These are phyloP conservation scores for Phytopythium oedochilum DNA, from an alignment of 352 stramenopile genomes.

Conservation along the genomic window DNA sequence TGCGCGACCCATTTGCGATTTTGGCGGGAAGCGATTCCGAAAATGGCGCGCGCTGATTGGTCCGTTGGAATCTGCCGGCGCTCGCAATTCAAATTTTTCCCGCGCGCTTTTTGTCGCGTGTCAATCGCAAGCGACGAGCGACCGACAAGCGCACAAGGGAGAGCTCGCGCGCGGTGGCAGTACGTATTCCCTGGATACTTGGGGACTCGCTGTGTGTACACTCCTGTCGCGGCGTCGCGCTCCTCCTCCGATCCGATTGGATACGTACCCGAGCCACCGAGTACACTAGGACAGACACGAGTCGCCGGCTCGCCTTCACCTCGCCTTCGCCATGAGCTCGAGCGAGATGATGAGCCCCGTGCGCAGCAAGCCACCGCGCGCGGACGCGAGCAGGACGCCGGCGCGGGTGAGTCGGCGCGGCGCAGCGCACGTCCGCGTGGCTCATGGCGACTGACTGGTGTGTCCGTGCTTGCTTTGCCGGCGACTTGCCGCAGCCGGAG, in stretches of 20 bases:
- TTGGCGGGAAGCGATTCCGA: constrained; percentile 30
- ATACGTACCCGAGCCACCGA: neutral
- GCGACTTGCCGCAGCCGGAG: constrained; percentile 8
- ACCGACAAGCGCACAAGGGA: neutral
- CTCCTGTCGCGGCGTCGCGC: neutral
- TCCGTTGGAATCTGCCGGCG: neutral
- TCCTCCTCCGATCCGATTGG: neutral
- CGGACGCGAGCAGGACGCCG: constrained; percentile 19
- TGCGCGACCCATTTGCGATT: constrained; percentile 7
- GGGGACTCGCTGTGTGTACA: neutral
- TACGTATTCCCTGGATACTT: neutral
- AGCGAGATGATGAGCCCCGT: constrained; percentile 41
- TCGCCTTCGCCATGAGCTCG: constrained; percentile 15
- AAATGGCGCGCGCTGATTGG: constrained; percentile 26
- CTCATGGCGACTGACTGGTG: neutral
- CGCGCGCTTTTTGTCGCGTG: constrained; percentile 3
- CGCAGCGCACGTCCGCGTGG: neutral
- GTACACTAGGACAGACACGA: neutral
- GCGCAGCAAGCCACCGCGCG: constrained; percentile 13
- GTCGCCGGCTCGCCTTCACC: neutral
- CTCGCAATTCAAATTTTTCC: constrained; percentile 6
- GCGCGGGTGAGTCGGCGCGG: constrained; percentile 8
- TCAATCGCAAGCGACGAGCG: neutral
- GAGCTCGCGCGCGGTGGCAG: neutral
- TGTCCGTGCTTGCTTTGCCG: neutral